A percentile compares a stretch with the other conserved stretches of the same genome.
These are phyloP conservation scores for Trametes gibbosa DNA, from an alignment of 768 basidiomycete species.

Conservation along the genomic window DNA sequence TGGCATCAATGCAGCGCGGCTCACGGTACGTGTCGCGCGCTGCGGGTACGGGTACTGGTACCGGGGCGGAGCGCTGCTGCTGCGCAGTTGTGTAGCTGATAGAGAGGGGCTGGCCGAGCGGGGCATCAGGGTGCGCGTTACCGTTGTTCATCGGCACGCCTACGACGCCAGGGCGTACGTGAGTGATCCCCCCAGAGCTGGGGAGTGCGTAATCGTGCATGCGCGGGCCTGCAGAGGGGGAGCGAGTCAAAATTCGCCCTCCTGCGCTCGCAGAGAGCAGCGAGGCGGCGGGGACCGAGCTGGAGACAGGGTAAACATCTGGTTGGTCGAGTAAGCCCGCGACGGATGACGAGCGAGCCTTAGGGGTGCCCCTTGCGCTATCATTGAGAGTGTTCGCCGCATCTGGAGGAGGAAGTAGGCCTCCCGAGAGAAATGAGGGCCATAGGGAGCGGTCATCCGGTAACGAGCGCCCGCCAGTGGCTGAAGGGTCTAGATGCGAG, in stretches of 20 bases:
- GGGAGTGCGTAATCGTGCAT: conserved; percentile 65
- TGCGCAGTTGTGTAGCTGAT: not conserved
- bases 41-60: conserved; percentile 31
- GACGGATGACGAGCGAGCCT: conserved; percentile 11
- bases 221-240: conserved; percentile 46
- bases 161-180: conserved; percentile 58
- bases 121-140: not conserved
- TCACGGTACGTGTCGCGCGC: conserved; percentile 29
- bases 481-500: conserved; percentile 74
- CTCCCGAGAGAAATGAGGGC: conserved; percentile 80
- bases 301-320: conserved; percentile 38
- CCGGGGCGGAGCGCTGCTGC: conserved; percentile 31
- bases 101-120: not conserved
- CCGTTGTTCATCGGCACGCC: conserved; percentile 34
- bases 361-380: conserved; percentile 2
- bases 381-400: conserved; percentile 16
- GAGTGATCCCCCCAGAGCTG: conserved; percentile 44
- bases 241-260: conserved; percentile 7
- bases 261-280: conserved; percentile 25
- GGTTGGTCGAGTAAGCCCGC: conserved; percentile 19
- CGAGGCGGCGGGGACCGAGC: conserved; percentile 48
- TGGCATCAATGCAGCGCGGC: conserved; percentile 22
- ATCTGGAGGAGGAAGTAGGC: conserved; percentile 55
- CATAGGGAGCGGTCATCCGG: conserved; percentile 94
- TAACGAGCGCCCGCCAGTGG: conserved; percentile 66